A percentile compares a stretch with the other conserved stretches of the same genome.
Conservation (phyloP, 176 grass and related monocot genomes). For the Avena sativa region DNA sequence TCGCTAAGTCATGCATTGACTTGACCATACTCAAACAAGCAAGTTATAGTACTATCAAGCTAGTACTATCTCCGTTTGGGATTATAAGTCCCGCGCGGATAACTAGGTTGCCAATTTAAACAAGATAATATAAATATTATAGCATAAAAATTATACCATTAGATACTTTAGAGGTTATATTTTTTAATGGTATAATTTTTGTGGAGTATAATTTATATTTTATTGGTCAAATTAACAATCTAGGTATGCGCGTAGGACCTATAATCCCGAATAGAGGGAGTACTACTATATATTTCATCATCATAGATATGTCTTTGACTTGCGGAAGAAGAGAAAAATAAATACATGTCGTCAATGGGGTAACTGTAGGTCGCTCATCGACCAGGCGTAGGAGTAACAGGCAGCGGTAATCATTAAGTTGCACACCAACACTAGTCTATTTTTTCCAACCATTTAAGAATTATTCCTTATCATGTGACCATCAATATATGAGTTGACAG, state of each 20-base stretch:
- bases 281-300: background rate
- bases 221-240: too few species aligned
- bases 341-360: background rate
- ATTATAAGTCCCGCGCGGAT: too few species aligned
- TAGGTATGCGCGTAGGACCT: too few species aligned
- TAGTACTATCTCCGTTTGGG: too few species aligned
- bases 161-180: too few species aligned
- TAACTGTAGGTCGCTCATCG: slow-evolving; percentile 19
- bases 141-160: too few species aligned
- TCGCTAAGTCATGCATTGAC: too few species aligned
- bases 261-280: too few species aligned
- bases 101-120: too few species aligned
- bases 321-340: background rate
- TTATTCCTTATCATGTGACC: slow-evolving; percentile 41
- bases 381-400: slow-evolving; percentile 9
- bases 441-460: slow-evolving; percentile 39
- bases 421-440: background rate
- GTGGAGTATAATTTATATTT: too few species aligned
- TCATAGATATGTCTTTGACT: slow-evolving; percentile 6
- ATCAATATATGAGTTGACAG: slow-evolving; percentile 41
- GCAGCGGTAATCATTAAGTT: slow-evolving; percentile 50
- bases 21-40: background rate
- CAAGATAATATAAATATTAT: too few species aligned
- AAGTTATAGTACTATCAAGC: background rate
- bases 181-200: too few species aligned